A percentile compares a stretch with the other conserved stretches of the same genome.
phyloP scores from a whole-genome alignment of 805 yeast genomes.

The Scheffersomyces spartinae region DNA sequence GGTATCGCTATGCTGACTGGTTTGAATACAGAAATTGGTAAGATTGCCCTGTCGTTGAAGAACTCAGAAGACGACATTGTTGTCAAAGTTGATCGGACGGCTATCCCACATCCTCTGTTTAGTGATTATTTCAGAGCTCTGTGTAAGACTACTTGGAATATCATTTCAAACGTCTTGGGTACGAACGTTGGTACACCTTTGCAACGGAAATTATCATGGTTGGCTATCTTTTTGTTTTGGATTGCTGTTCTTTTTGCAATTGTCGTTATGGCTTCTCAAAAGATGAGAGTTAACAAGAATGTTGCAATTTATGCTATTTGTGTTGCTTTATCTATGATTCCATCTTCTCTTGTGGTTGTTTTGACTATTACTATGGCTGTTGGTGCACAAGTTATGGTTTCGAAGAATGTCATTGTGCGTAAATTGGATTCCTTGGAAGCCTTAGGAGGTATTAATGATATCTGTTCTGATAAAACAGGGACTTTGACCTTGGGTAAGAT shows the following conservation, averaged over 20 bases:
- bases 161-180: slow-evolving; percentile 62
- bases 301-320: slow-evolving; percentile 86
- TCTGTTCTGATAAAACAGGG: slow-evolving; percentile 78
- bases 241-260: slow-evolving; percentile 81
- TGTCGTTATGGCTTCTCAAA: slow-evolving; percentile 78
- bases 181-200: slow-evolving; percentile 73
- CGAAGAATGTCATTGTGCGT: slow-evolving; percentile 60
- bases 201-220: slow-evolving; percentile 61
- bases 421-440: slow-evolving; percentile 72
- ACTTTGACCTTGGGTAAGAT: slow-evolving; percentile 73
- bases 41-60: slow-evolving; percentile 50
- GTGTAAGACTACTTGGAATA: slow-evolving; percentile 37
- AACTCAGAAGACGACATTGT: slow-evolving; percentile 25
- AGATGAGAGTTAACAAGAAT: slow-evolving; percentile 59
- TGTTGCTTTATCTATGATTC: slow-evolving; percentile 73
- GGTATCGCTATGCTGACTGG: slow-evolving; percentile 66
- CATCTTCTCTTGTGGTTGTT: slow-evolving; percentile 70
- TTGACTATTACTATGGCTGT: slow-evolving; percentile 81
- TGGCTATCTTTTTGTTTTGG: slow-evolving; percentile 61
- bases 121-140: slow-evolving; percentile 37
- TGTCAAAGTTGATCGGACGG: slow-evolving; percentile 26
- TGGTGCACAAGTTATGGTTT: slow-evolving; percentile 65
- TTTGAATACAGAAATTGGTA: slow-evolving; percentile 61
- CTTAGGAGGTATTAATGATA: slow-evolving; percentile 66
- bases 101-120: slow-evolving; percentile 31